A percentile compares a stretch with the other conserved stretches of the same genome.
Evolutionary conservation across 2,329 filamentous ascomycete genomes (phyloP).

Genomic region (Bimuria novae-zelandiae): DNA sequence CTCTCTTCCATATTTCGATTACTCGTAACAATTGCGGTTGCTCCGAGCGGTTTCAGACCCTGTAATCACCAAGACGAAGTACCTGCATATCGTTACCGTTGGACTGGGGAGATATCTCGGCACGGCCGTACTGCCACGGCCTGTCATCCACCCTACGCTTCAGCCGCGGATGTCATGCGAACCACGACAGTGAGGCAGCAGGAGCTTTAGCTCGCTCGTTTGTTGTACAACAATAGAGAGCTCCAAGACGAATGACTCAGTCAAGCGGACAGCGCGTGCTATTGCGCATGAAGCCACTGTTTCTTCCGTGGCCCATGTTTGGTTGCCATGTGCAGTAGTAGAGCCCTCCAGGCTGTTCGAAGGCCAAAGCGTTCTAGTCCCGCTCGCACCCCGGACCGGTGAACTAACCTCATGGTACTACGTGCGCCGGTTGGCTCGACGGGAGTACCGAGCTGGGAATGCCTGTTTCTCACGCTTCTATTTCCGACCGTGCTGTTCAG

Average conservation of each 20-base stretch:
- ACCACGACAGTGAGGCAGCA: background rate
- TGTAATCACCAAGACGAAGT: background rate
- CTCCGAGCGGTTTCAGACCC: background rate
- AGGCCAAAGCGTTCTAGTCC: conserved; percentile 23
- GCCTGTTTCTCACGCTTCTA: conserved; percentile 13
- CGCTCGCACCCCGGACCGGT: conserved; percentile 22
- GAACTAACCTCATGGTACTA: conserved; percentile 32
- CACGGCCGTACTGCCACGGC: background rate
- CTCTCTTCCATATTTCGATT: background rate
- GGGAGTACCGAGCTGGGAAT: conserved; percentile 35
- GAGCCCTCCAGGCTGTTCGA: conserved; percentile 23
- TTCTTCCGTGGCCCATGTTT: background rate
- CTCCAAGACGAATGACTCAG: background rate
- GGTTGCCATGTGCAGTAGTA: conserved; percentile 3
- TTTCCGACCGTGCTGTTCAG: conserved; percentile 12
- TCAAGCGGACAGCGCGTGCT: background rate
- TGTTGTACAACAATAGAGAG: background rate
- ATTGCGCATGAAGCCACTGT: background rate
- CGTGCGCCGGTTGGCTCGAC: conserved; percentile 22
- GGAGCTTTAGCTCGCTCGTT: background rate
- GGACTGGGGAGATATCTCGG: conserved; percentile 1
- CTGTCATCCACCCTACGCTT: conserved; percentile 12
- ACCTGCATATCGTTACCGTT: conserved; percentile 8
- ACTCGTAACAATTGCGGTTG: background rate
- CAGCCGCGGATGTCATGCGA: conserved; percentile 6